phyloP scores from a whole-genome alignment of 2,329 filamentous ascomycete genomes.

The Fusarium floridanum region DNA sequence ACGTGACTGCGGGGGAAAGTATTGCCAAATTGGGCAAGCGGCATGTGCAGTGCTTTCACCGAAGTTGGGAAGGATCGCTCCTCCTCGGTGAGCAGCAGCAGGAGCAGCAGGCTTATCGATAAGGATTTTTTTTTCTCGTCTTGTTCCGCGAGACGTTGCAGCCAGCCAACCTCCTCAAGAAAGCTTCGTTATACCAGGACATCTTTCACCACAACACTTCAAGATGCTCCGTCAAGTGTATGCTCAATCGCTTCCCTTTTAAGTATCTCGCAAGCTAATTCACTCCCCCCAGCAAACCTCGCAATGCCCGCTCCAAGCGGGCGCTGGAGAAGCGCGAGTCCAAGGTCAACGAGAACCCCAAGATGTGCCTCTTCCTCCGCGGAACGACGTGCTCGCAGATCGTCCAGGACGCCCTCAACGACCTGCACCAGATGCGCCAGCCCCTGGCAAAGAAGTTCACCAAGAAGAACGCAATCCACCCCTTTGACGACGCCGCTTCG shows the following conservation, averaged over 20 bases:
- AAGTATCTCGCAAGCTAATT: not conserved
- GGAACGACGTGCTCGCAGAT: constrained; percentile 88
- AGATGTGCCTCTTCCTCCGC: constrained; percentile 89
- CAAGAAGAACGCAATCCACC: constrained; percentile 97
- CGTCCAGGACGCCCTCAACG: constrained; percentile 84
- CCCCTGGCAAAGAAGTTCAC: constrained; percentile 90
- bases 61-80: constrained; percentile 1
- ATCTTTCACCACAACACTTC: constrained; percentile 23
- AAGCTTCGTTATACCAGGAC: constrained; percentile 26
- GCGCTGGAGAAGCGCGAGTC: constrained; percentile 94
- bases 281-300: constrained; percentile 63
- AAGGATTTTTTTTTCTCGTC: constrained; percentile 48
- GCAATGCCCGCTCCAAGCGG: constrained; percentile 89
- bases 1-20: constrained; percentile 53
- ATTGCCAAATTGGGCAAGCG: constrained; percentile 1
- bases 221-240: constrained; percentile 66
- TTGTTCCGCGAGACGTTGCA: constrained; percentile 2
- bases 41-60: constrained; percentile 11
- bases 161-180: constrained; percentile 21
- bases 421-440: constrained; percentile 86
- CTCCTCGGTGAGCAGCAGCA: constrained; percentile 18
- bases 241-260: constrained; percentile 25
- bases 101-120: constrained; percentile 48
- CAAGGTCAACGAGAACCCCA: constrained; percentile 89
- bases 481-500: constrained; percentile 89